Conservation (phyloP, 257 asterid species). For the Solanum rostratum region DNA sequence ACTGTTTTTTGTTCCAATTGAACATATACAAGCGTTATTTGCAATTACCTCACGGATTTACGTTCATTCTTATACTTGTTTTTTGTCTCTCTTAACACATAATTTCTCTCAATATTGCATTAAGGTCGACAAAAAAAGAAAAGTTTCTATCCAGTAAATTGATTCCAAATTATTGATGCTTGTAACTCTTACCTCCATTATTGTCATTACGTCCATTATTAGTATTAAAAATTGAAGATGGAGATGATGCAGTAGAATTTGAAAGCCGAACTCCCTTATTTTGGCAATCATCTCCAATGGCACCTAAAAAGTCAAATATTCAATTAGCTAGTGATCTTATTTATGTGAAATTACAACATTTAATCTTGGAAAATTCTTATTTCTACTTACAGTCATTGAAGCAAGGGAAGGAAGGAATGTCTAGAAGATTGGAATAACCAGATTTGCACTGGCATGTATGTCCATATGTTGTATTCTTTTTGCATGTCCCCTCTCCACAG, state of each 20-base stretch:
- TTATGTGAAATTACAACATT: not conserved
- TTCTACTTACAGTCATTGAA: constrained; percentile 44
- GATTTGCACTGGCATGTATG: constrained; percentile 54
- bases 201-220: not conserved
- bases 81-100: not conserved
- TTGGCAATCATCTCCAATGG: constrained; percentile 48
- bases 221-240: constrained; percentile 2
- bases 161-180: not conserved
- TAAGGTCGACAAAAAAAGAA: not conserved
- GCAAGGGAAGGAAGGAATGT: constrained; percentile 53
- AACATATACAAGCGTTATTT: not conserved
- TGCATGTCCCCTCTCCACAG: constrained; percentile 71
- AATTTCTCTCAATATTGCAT: not conserved
- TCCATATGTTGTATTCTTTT: constrained; percentile 21
- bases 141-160: not conserved
- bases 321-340: not conserved
- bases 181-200: not conserved
- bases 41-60: not conserved
- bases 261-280: constrained; percentile 39
- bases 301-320: constrained; percentile 27
- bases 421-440: constrained; percentile 50
- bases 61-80: not conserved
- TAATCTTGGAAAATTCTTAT: not conserved
- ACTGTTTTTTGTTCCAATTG: not conserved
- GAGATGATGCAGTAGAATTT: constrained; percentile 27